A percentile compares a stretch with the other conserved stretches of the same genome.
Evolutionary conservation across 176 grass and related monocot species (phyloP).

Genomic region (Aegilops bicornis): DNA sequence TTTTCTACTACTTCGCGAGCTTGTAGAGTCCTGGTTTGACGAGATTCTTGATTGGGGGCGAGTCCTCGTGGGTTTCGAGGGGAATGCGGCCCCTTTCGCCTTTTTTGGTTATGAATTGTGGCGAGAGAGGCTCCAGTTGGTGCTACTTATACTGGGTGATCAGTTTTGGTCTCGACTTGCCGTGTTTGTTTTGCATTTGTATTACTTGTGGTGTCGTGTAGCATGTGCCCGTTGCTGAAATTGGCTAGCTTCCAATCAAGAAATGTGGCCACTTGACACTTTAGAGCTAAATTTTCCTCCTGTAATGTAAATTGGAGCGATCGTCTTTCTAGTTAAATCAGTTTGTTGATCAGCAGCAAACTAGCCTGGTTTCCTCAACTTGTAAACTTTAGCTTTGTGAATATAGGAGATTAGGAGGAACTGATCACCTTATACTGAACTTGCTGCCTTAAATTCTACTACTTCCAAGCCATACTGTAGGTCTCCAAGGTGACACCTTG

Average conservation of each 20-base stretch:
- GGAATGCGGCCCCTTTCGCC: neutral
- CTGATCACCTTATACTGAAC: neutral
- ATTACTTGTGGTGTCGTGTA: neutral
- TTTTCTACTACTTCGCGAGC: neutral
- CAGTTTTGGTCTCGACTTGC: slow-evolving; percentile 23
- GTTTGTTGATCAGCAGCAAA: neutral
- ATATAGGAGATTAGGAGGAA: neutral
- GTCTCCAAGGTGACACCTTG: neutral
- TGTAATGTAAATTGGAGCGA: neutral
- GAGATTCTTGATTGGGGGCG: neutral
- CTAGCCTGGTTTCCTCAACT: neutral
- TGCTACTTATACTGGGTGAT: neutral
- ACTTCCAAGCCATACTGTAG: neutral
- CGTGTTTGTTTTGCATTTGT: slow-evolving; percentile 21
- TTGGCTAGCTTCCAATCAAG: neutral
- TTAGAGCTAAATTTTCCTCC: neutral
- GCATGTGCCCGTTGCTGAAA: slow-evolving; percentile 2
- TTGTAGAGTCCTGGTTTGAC: neutral
- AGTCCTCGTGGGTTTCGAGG: neutral
- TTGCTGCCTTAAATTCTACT: slow-evolving; percentile 1
- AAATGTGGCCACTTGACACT: neutral
- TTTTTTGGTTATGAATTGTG: slow-evolving; percentile 5
- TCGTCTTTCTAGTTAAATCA: neutral
- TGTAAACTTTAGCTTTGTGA: neutral
- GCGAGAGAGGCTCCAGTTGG: neutral